Conservation (phyloP, 805 yeast species). For the Spathaspora arborariae region DNA sequence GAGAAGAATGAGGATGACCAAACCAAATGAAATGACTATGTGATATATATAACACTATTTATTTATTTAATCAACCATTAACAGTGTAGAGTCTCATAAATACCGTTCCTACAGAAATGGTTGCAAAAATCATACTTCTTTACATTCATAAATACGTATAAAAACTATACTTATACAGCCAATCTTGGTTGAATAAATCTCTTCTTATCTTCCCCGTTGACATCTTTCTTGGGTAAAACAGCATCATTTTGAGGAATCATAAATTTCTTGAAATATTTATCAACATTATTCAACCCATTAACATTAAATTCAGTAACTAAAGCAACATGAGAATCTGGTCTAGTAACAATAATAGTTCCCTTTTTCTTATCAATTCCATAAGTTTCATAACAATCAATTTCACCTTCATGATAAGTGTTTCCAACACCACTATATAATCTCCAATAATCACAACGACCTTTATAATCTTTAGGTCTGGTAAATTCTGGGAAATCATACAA, state of each 20-base stretch:
- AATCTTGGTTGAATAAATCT: constrained; percentile 13
- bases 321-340: constrained; percentile 32
- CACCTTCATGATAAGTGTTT: constrained; percentile 24
- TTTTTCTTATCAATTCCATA: constrained; percentile 21
- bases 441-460: constrained; percentile 23
- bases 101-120: not conserved
- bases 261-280: constrained; percentile 15
- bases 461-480: constrained; percentile 18
- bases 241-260: constrained; percentile 11
- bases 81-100: no score
- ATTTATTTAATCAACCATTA: no score
- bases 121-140: no score
- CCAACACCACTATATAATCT: constrained; percentile 21
- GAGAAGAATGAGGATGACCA: not conserved
- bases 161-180: constrained; percentile 8
- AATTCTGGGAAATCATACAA: constrained; percentile 22
- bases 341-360: constrained; percentile 21
- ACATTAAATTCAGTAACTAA: constrained; percentile 15
- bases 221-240: constrained; percentile 5
- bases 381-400: constrained; percentile 18
- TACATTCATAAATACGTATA: not conserved
- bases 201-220: constrained; percentile 4
- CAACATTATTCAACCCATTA: constrained; percentile 13
- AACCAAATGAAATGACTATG: not conserved
- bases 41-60: no score